Conservation (phyloP, 257 asterid species). For the Solanum dulcamara region DNA sequence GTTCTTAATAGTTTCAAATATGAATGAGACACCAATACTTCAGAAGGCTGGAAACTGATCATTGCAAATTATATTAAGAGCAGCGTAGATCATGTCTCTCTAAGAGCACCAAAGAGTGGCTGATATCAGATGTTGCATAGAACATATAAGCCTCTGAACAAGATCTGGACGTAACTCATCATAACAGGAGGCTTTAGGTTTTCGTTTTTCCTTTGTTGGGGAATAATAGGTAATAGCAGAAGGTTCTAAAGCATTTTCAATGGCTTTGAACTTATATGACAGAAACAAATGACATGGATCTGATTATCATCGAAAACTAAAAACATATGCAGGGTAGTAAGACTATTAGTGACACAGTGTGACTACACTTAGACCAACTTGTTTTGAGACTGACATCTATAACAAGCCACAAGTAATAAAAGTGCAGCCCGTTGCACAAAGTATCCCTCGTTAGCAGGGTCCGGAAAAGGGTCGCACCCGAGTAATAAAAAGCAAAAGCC, state of each 20-base stretch:
- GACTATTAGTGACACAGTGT: not conserved
- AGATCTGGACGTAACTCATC: not conserved
- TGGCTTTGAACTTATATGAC: not conserved
- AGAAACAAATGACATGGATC: not conserved
- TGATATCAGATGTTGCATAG: not conserved
- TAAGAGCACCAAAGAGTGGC: not conserved
- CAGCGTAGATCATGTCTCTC: not conserved
- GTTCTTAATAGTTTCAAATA: not conserved
- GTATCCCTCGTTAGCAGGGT: too few species aligned
- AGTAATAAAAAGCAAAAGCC: not conserved
- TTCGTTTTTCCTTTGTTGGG: not conserved
- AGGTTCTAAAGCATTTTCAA: not conserved
- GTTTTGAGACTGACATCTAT: not conserved
- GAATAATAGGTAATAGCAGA: not conserved
- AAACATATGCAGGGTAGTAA: not conserved
- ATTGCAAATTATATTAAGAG: not conserved
- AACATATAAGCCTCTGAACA: not conserved
- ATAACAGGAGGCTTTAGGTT: not conserved
- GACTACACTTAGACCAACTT: not conserved
- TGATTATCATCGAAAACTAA: not conserved
- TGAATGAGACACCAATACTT: not conserved
- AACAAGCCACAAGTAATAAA: not conserved
- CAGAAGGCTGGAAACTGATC: not conserved
- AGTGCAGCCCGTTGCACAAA: too few species aligned
- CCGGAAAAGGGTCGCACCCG: too few species aligned